phyloP scores from a whole-genome alignment of 2,329 filamentous ascomycete genomes.

The Epichloe bromicola region DNA sequence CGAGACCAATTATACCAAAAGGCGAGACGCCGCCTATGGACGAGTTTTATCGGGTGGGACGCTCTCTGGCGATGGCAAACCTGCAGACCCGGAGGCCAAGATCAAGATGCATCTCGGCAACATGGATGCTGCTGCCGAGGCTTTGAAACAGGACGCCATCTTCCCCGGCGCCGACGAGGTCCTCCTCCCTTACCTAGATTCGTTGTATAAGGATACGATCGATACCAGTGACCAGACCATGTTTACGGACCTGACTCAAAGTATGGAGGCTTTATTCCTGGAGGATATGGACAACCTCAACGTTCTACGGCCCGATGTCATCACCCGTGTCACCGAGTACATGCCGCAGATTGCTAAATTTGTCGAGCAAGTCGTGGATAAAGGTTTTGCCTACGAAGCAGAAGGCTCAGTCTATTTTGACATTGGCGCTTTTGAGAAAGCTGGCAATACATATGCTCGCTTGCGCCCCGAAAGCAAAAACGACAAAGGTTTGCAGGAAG shows the following conservation, averaged over 20 bases:
- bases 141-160: conserved; percentile 34
- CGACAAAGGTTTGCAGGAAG: conserved; percentile 70
- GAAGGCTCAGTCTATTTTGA: conserved; percentile 94
- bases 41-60: conserved; percentile 41
- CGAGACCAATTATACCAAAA: conserved; percentile 34
- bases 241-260: conserved; percentile 74
- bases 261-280: conserved; percentile 78
- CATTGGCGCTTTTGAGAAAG: conserved; percentile 71
- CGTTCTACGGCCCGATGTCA: conserved; percentile 64
- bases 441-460: conserved; percentile 73
- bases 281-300: conserved; percentile 81
- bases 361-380: conserved; percentile 68
- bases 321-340: conserved; percentile 89
- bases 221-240: conserved; percentile 54
- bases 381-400: conserved; percentile 70
- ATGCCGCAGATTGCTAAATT: conserved; percentile 77
- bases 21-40: conserved; percentile 40
- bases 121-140: conserved; percentile 36
- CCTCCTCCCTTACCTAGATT: conserved; percentile 72
- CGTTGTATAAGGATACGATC: conserved; percentile 47
- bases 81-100: conserved; percentile 73
- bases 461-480: conserved; percentile 76
- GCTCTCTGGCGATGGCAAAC: conserved; percentile 41
- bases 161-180: conserved; percentile 51
- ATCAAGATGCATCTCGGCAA: conserved; percentile 76